Percentiles rank a stretch among this genome's conserved stretches.
These are phyloP conservation scores for Holtermanniella nyarrowii DNA, from an alignment of 768 basidiomycete species.

Conservation along the genomic window DNA sequence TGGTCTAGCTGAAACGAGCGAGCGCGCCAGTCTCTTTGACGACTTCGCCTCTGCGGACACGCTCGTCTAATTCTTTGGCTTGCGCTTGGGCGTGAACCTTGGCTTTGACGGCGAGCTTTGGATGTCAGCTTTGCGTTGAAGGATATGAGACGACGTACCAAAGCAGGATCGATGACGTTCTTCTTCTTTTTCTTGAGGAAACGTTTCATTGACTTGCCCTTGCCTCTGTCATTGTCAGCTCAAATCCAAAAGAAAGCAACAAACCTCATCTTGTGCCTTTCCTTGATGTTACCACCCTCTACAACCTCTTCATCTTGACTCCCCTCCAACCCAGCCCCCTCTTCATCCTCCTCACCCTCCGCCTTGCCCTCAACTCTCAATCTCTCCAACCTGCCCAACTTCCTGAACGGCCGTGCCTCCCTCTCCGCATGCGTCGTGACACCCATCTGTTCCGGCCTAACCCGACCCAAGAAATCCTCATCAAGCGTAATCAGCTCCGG, in stretches of 20 bases:
- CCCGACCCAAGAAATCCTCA: conserved; percentile 40
- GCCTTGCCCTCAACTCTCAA: conserved; percentile 61
- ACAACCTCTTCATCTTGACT: conserved; percentile 48
- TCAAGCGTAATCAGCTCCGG: conserved; percentile 75
- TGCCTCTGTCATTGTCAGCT: conserved; percentile 48
- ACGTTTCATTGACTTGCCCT: conserved; percentile 68
- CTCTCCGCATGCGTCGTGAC: conserved; percentile 40
- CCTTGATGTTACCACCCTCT: conserved; percentile 43
- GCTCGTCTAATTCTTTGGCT: conserved; percentile 15
- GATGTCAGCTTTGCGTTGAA: not conserved
- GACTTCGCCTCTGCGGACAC: conserved; percentile 17
- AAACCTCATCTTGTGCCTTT: conserved; percentile 60
- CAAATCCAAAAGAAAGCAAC: not conserved
- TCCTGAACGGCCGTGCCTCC: conserved; percentile 22
- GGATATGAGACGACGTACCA: conserved; percentile 40
- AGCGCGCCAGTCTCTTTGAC: conserved; percentile 30
- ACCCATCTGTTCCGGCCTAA: conserved; percentile 20
- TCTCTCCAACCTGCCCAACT: conserved; percentile 54
- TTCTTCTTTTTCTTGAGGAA: conserved; percentile 79
- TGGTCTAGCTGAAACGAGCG: conserved; percentile 22
- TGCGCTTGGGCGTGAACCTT: conserved; percentile 29
- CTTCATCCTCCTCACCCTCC: conserved; percentile 45
- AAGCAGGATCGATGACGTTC: conserved; percentile 76
- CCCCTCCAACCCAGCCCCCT: conserved; percentile 45
- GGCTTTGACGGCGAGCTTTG: conserved; percentile 23